These are phyloP conservation scores for Penicillium oxalicum DNA, from an alignment of 2,329 filamentous ascomycete species.

Conservation along the genomic window DNA sequence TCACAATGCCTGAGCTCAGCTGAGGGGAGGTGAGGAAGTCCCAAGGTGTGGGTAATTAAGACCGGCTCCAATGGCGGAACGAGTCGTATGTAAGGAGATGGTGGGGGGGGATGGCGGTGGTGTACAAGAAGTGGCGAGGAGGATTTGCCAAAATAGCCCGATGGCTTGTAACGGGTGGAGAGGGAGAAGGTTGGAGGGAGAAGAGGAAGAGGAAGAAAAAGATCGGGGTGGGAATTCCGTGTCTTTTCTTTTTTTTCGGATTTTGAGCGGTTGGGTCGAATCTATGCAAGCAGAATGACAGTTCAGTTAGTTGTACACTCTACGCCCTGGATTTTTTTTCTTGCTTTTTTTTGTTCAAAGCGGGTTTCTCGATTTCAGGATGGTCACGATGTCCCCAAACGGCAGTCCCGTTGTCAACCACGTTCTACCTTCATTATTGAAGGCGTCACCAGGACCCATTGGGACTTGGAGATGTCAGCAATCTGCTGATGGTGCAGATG, in stretches of 20 bases:
- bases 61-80: too few species aligned
- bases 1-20: not conserved
- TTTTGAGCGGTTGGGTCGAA: too few species aligned
- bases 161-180: conserved; percentile 2
- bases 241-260: not conserved
- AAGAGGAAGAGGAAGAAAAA: not conserved
- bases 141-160: conserved; percentile 7
- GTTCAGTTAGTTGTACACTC: too few species aligned
- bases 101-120: conserved; percentile 1
- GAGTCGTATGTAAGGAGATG: too few species aligned
- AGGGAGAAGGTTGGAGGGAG: conserved; percentile 1
- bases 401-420: too few species aligned
- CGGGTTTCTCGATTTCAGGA: too few species aligned
- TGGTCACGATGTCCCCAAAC: not conserved
- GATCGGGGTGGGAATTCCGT: not conserved
- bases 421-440: too few species aligned
- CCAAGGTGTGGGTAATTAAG: conserved; percentile 6
- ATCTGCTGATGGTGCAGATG: conserved; percentile 1
- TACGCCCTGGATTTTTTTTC: too few species aligned
- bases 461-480: not conserved
- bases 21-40: not conserved
- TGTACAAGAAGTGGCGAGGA: conserved; percentile 17
- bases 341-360: too few species aligned
- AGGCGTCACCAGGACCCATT: too few species aligned
- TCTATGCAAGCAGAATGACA: too few species aligned